A percentile compares a stretch with the other conserved stretches of the same genome.
These are phyloP conservation scores for Lentithecium fluviatile DNA, from an alignment of 495 filamentous ascomycete species.

Conservation along the genomic window DNA sequence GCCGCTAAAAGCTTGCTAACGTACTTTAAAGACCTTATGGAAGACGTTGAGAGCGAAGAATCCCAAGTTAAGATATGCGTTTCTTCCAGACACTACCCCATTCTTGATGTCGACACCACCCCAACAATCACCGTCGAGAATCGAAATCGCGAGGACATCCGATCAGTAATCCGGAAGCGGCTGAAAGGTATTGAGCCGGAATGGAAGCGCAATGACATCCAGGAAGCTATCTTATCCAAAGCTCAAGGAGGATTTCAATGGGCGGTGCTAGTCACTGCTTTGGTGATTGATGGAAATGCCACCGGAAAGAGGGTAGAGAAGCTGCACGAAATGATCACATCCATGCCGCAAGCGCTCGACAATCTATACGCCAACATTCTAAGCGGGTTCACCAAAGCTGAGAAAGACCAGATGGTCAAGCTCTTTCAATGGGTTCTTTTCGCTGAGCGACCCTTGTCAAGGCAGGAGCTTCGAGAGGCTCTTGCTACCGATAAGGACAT, in stretches of 20 bases:
- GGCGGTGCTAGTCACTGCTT: slow-evolving; percentile 4
- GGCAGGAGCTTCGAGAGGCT: slow-evolving; percentile 16
- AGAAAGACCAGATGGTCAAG: slow-evolving; percentile 11
- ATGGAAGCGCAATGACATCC: not conserved
- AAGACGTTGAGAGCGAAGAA: not conserved
- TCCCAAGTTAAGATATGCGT: slow-evolving; percentile 2
- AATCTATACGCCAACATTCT: slow-evolving; percentile 1
- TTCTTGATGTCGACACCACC: not conserved
- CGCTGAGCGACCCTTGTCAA: slow-evolving; percentile 4
- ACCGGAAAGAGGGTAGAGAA: slow-evolving; percentile 1
- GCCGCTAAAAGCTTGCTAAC: not conserved
- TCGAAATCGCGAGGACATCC: not conserved
- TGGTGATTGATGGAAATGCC: not conserved
- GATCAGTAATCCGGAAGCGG: not conserved
- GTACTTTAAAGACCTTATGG: not conserved
- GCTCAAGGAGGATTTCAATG: slow-evolving; percentile 11
- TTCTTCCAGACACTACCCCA: slow-evolving; percentile 3
- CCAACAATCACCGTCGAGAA: not conserved
- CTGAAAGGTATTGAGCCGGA: slow-evolving; percentile 1
- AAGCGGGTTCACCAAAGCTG: not conserved
- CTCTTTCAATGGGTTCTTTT: slow-evolving; percentile 12
- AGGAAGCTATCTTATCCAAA: slow-evolving; percentile 3
- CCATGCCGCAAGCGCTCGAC: not conserved
- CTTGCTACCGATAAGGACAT: slow-evolving; percentile 16
- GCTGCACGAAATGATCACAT: slow-evolving; percentile 6